Conservation (phyloP, 2,329 filamentous ascomycete genomes). For the Fusarium tricinctum region DNA sequence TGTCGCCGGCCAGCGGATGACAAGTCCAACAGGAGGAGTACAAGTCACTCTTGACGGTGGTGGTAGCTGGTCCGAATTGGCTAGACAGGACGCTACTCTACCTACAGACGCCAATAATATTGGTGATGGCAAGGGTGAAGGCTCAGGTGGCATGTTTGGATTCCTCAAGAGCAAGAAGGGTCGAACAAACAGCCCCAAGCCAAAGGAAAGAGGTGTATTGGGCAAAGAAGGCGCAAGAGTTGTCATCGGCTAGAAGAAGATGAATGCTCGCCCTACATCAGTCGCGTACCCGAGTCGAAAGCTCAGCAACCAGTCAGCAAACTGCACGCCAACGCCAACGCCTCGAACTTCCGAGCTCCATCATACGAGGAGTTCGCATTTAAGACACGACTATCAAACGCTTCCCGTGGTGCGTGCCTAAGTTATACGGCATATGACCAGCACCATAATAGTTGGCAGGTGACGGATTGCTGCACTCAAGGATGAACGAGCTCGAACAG, state of each 20-base stretch:
- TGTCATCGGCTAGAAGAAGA: constrained; percentile 72
- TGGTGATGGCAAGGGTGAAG: constrained; percentile 65
- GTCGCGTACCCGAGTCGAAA: constrained; percentile 33
- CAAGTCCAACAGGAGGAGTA: constrained; percentile 84
- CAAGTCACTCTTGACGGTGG: constrained; percentile 92
- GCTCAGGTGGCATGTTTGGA: constrained; percentile 87
- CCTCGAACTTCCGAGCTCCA: constrained; percentile 15
- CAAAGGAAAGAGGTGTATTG: constrained; percentile 90
- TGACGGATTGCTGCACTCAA: constrained; percentile 26
- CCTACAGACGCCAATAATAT: constrained; percentile 73
- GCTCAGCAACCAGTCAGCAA: constrained; percentile 24
- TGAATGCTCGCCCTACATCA: constrained; percentile 35
- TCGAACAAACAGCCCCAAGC: constrained; percentile 91
- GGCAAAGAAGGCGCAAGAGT: constrained; percentile 95
- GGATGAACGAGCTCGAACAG: constrained; percentile 17
- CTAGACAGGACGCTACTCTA: constrained; percentile 83
- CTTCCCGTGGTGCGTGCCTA: constrained; percentile 18
- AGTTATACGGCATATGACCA: constrained; percentile 3
- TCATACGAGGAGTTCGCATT: constrained; percentile 15
- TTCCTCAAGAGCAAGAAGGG: constrained; percentile 93
- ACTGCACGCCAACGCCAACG: constrained; percentile 14
- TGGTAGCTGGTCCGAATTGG: constrained; percentile 92
- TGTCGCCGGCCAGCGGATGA: constrained; percentile 76
- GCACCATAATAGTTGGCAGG: constrained; percentile 16
- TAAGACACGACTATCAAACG: constrained; percentile 18